Evolutionary conservation across 192 early-diverging fungal species (phyloP), one percentile per base, ranked within the genome.

Genomic region (Cladochytrium replicatum): DNA sequence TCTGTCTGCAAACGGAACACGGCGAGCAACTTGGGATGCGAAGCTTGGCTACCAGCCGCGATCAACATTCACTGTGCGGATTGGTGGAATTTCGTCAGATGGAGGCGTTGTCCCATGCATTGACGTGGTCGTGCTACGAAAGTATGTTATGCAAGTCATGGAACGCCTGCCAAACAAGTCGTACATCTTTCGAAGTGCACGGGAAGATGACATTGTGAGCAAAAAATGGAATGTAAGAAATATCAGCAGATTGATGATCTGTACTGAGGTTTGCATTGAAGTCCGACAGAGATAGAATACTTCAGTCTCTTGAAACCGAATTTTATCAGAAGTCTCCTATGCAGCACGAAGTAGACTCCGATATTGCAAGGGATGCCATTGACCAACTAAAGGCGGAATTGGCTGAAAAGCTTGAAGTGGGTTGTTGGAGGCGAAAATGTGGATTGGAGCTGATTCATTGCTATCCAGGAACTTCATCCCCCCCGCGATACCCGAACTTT

Each of bases 31-130:
- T 46, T 85, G 84, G 82, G 72, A 87, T 53, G 57, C 70, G 1
- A 73, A 61, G 29, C 62, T 87, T 3, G 85, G 85, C 2, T 76
- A 75, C 42, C 73, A 77, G 32, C 38, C 42, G 5, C 17, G 32
- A 9, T 44, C 40, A 1, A 3, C 59, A 5, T 43, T 78, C 4
- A 58, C 52, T 38, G 50, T 57, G 9, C 21, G 49, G 0, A 29
- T 84, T 23, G 19, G 49, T 1, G 52, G 48, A 15, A 45, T 80
- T 3, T 23, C 37, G 3, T 48, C 62, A 0, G 66, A 80, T 8
- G 85, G 85, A 29, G 85, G 85, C 0, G 34, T 67, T 11, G 57
- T 86, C 2, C 69, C 85, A 0, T 58, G 61, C 13, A 17, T 87
- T 3, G 85, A 87, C 44, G 64, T 81, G 0, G 40, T 86, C 4